Conservation (phyloP, 2,329 filamentous ascomycete genomes). For the Colletotrichum sp. region DNA sequence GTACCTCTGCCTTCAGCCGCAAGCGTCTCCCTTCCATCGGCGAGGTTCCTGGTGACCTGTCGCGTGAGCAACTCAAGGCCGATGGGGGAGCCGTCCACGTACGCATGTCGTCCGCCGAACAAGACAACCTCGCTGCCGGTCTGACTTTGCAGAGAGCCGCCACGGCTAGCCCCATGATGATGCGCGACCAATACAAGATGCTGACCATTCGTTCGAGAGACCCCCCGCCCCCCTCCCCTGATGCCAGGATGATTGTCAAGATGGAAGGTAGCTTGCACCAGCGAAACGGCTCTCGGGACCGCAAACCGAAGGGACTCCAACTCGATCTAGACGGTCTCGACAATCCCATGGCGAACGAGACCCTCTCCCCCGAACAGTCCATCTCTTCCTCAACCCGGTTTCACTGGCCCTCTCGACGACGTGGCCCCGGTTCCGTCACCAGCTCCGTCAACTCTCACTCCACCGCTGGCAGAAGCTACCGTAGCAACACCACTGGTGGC, state of each 20-base stretch:
- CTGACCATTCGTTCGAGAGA: slow-evolving; percentile 36
- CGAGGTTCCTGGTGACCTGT: slow-evolving; percentile 57
- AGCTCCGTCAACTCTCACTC: slow-evolving; percentile 63
- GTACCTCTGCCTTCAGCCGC: slow-evolving; percentile 60
- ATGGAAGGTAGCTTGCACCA: slow-evolving; percentile 63
- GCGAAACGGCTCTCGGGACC: slow-evolving; percentile 75
- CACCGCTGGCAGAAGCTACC: slow-evolving; percentile 53
- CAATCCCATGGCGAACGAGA: slow-evolving; percentile 54
- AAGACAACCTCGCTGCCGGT: slow-evolving; percentile 45
- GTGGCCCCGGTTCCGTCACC: slow-evolving; percentile 58
- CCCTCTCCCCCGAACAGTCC: slow-evolving; percentile 62
- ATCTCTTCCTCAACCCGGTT: slow-evolving; percentile 56
- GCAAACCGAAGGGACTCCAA: slow-evolving; percentile 73
- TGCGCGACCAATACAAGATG: slow-evolving; percentile 44
- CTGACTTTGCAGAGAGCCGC: slow-evolving; percentile 65
- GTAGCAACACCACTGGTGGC: slow-evolving; percentile 55
- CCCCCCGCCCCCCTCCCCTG: slow-evolving; percentile 66
- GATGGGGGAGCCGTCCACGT: slow-evolving; percentile 28
- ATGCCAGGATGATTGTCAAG: slow-evolving; percentile 64
- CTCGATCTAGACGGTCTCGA: slow-evolving; percentile 57
- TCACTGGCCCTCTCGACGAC: slow-evolving; percentile 59
- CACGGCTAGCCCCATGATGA: slow-evolving; percentile 71
- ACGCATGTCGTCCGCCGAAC: slow-evolving; percentile 42
- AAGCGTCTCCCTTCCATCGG: slow-evolving; percentile 79
- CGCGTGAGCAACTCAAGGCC: slow-evolving; percentile 28